Evolutionary conservation across 1,284 basidiomycete genomes (phyloP).

Genomic region (Trametes polyzona): DNA sequence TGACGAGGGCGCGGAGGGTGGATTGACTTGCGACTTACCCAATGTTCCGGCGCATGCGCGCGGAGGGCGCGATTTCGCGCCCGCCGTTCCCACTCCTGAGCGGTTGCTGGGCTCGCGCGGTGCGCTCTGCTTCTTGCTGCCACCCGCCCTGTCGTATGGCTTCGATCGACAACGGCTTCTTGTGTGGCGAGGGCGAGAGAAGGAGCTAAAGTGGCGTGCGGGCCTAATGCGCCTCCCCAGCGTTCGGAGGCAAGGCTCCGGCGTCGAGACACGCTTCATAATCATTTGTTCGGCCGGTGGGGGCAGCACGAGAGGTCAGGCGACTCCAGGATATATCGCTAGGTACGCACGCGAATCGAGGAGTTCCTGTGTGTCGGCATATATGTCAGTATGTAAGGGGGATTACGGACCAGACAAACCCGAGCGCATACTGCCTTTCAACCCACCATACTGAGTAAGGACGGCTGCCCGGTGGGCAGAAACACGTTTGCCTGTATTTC

Average conservation of each 20-base stretch:
- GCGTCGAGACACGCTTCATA: neutral
- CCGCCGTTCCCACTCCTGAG: slow-evolving; percentile 5
- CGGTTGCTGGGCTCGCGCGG: neutral
- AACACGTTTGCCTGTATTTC: neutral
- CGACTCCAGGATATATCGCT: no score
- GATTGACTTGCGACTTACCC: slow-evolving; percentile 5
- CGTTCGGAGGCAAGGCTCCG: neutral
- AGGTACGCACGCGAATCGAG: no score
- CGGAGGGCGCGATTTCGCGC: neutral
- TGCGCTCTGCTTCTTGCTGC: neutral
- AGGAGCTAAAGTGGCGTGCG: slow-evolving; percentile 2
- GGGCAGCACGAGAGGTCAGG: neutral
- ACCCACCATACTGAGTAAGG: no score
- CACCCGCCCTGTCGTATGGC: neutral
- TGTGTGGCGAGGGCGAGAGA: neutral
- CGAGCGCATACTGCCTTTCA: no score
- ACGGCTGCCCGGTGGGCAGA: no score
- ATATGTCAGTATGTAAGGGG: no score
- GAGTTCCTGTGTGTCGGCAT: no score
- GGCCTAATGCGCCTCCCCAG: neutral
- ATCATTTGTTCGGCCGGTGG: neutral
- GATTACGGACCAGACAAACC: no score
- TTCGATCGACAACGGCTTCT: neutral
- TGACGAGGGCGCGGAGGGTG: neutral
- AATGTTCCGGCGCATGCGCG: slow-evolving; percentile 7